These are phyloP conservation scores for Neodidymelliopsis sp. DNA, from an alignment of 2,329 filamentous ascomycete genomes.

Conservation along the genomic window DNA sequence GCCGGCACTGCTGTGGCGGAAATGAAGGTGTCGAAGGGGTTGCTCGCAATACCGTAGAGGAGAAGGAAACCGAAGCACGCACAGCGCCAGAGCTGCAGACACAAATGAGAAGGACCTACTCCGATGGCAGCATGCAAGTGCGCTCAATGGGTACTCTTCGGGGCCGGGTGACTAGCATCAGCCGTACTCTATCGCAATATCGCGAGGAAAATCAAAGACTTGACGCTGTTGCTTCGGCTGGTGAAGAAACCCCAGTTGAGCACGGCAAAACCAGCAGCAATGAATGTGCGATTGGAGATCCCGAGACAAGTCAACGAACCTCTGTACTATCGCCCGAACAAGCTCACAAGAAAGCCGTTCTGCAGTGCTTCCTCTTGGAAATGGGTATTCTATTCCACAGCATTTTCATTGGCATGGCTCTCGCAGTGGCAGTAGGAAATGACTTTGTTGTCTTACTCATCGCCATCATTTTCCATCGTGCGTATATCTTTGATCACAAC, in stretches of 20 bases:
- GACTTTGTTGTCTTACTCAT: slow-evolving; percentile 66
- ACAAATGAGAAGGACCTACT: slow-evolving; percentile 28
- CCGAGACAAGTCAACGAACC: slow-evolving; percentile 27
- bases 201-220: slow-evolving; percentile 35
- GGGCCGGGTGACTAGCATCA: slow-evolving; percentile 37
- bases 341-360: slow-evolving; percentile 37
- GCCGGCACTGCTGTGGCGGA: slow-evolving; percentile 64
- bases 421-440: slow-evolving; percentile 61
- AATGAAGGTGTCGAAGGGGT: slow-evolving; percentile 47
- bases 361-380: slow-evolving; percentile 57
- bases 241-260: slow-evolving; percentile 47
- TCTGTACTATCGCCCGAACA: slow-evolving; percentile 30
- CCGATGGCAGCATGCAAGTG: slow-evolving; percentile 33
- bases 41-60: slow-evolving; percentile 22
- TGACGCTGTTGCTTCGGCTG: slow-evolving; percentile 55
- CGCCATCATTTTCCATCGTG: slow-evolving; percentile 66
- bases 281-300: slow-evolving; percentile 32
- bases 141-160: slow-evolving; percentile 34
- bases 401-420: slow-evolving; percentile 68
- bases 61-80: slow-evolving; percentile 8
- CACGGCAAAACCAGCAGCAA: slow-evolving; percentile 26
- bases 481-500: background rate
- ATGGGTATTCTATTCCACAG: slow-evolving; percentile 69
- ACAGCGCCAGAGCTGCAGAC: slow-evolving; percentile 7
- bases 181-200: slow-evolving; percentile 39